These are phyloP conservation scores for Vachellia pachyceras DNA, from an alignment of 306 rosid genomes.

Conservation along the genomic window DNA sequence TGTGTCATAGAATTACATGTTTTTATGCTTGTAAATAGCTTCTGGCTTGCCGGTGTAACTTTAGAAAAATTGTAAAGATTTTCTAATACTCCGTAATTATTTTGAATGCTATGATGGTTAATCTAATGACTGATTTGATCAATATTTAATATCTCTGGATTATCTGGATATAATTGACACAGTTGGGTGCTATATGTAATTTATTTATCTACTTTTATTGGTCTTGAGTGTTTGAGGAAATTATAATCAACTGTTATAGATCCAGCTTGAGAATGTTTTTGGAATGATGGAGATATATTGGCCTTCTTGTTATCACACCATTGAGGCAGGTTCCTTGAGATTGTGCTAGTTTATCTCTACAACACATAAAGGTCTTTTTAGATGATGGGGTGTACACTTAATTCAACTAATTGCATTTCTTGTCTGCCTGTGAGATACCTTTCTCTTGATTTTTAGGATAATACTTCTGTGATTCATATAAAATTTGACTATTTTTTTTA, in stretches of 20 bases:
- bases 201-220: background rate
- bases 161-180: constrained; percentile 12
- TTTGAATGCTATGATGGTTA: constrained; percentile 21
- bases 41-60: background rate
- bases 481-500: constrained; percentile 35
- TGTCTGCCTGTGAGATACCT: constrained; percentile 1
- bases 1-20: background rate
- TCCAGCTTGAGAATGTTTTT: constrained; percentile 21
- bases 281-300: background rate
- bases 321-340: constrained; percentile 29
- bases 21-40: background rate
- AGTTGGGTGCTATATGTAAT: constrained; percentile 10
- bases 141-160: constrained; percentile 22
- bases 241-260: constrained; percentile 21
- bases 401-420: constrained; percentile 24
- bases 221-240: background rate
- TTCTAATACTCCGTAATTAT: no score
- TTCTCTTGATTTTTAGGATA: constrained; percentile 19
- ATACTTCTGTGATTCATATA: constrained; percentile 19
- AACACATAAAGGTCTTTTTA: background rate
- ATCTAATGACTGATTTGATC: constrained; percentile 21
- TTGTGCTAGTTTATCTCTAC: constrained; percentile 21
- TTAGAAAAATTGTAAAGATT: background rate
- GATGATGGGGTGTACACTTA: constrained; percentile 4
- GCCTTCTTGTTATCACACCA: constrained; percentile 7